Conservation (phyloP, 1,284 basidiomycete genomes). For the Phenoliferia sp. region DNA sequence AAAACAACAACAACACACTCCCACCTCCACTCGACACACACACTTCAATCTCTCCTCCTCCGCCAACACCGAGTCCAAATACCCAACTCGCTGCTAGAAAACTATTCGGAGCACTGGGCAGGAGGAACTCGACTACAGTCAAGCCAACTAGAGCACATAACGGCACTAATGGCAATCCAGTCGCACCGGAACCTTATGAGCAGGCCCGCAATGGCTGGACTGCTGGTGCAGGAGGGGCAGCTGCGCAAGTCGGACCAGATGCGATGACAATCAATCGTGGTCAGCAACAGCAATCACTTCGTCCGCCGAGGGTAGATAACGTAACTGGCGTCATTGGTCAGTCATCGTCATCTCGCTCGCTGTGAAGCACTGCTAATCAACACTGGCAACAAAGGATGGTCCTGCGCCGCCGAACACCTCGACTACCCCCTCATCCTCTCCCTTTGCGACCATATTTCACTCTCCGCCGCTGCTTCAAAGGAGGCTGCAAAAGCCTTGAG, state of each 20-base stretch:
- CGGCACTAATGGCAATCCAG: no score
- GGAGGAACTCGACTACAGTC: no score
- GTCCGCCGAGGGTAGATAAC: conserved; percentile 17
- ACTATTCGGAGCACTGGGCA: no score
- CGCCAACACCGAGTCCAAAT: no score
- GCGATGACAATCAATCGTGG: neutral
- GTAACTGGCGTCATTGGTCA: conserved; percentile 27
- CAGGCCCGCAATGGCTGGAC: neutral
- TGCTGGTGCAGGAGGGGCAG: neutral
- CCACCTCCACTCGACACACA: no score
- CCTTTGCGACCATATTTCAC: conserved; percentile 18
- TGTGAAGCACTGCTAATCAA: neutral
- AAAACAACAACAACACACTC: no score
- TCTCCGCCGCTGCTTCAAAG: conserved; percentile 12
- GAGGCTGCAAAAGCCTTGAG: conserved; percentile 24
- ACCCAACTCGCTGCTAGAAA: no score
- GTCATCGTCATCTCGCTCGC: neutral
- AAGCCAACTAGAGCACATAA: no score
- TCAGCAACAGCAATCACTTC: neutral
- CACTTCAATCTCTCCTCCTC: no score
- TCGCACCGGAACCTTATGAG: neutral
- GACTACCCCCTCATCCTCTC: conserved; percentile 25
- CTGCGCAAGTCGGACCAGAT: no score
- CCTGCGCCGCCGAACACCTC: conserved; percentile 16
- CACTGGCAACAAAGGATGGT: conserved; percentile 14